Percentiles rank a stretch among this genome's conserved stretches.
phyloP scores from a whole-genome alignment of 805 yeast genomes.

The Lipomyces japonicus region DNA sequence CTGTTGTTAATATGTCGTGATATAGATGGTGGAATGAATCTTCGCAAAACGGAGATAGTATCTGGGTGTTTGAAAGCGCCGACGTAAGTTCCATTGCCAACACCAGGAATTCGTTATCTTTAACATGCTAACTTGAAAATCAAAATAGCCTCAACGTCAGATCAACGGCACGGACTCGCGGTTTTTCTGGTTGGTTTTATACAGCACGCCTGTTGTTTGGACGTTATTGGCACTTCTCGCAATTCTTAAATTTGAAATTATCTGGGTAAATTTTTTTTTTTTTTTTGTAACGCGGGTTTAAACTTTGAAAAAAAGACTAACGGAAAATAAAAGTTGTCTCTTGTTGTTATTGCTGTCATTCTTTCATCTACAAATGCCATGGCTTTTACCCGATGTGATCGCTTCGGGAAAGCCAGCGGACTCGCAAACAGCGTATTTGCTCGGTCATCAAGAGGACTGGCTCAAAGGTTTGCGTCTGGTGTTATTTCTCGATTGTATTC shows the following conservation, averaged over 20 bases:
- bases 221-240: slow-evolving; percentile 69
- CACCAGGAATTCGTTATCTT: not conserved
- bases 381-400: slow-evolving; percentile 90
- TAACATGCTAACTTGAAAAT: not conserved
- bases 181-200: slow-evolving; percentile 78
- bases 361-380: slow-evolving; percentile 77
- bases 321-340: slow-evolving; percentile 29
- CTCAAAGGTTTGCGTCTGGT: slow-evolving; percentile 45
- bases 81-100: slow-evolving; percentile 43
- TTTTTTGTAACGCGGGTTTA: not conserved
- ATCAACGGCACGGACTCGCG: slow-evolving; percentile 91
- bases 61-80: slow-evolving; percentile 87
- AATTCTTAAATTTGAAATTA: slow-evolving; percentile 71
- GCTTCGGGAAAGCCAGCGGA: slow-evolving; percentile 78
- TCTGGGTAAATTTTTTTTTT: slow-evolving; percentile 35
- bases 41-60: slow-evolving; percentile 56
- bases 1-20: not conserved
- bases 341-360: slow-evolving; percentile 57
- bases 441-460: slow-evolving; percentile 45
- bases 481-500: slow-evolving; percentile 19
- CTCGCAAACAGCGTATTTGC: slow-evolving; percentile 58
- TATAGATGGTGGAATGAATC: slow-evolving; percentile 94
- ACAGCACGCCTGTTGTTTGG: slow-evolving; percentile 77
- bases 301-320: too few relatives aligned
- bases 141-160: slow-evolving; percentile 42